Conservation (phyloP, 1,284 basidiomycete species). For the Abortiporus biennis region DNA sequence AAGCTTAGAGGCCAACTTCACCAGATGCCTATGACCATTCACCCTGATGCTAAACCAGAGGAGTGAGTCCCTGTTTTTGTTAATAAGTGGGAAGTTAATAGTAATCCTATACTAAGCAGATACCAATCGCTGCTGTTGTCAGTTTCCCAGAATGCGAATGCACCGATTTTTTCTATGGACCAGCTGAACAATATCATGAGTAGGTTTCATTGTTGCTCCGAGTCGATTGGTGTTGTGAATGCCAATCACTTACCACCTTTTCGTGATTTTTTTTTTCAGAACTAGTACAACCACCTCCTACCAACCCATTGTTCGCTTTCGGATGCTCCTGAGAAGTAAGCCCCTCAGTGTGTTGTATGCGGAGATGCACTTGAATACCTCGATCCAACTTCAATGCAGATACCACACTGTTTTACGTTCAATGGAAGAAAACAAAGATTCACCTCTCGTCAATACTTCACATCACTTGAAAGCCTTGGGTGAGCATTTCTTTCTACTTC, state of each 20-base stretch:
- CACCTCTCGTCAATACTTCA: conserved; percentile 8
- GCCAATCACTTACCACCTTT: no score
- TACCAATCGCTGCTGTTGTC: conserved; percentile 8
- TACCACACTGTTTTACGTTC: conserved; percentile 17
- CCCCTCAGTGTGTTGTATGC: no score
- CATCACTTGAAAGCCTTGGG: no score
- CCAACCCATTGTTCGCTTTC: no score
- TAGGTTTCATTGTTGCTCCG: no score
- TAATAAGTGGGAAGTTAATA: background rate
- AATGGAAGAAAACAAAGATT: conserved; percentile 16
- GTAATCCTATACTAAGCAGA: background rate
- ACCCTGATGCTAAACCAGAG: conserved; percentile 9
- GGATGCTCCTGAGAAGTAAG: no score
- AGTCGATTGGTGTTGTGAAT: no score
- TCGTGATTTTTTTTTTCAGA: no score
- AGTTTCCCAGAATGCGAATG: conserved; percentile 7
- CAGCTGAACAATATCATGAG: no score
- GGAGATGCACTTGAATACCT: no score
- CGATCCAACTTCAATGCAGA: conserved; percentile 9
- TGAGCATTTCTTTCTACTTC: no score
- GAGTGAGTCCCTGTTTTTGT: conserved; percentile 8
- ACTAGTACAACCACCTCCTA: no score
- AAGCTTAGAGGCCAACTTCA: conserved; percentile 12
- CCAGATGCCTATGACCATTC: conserved; percentile 7
- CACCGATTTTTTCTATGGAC: background rate